A percentile compares a stretch with the other conserved stretches of the same genome.
Conservation (phyloP, 2,329 filamentous ascomycete genomes). For the Zarea fungicola region DNA sequence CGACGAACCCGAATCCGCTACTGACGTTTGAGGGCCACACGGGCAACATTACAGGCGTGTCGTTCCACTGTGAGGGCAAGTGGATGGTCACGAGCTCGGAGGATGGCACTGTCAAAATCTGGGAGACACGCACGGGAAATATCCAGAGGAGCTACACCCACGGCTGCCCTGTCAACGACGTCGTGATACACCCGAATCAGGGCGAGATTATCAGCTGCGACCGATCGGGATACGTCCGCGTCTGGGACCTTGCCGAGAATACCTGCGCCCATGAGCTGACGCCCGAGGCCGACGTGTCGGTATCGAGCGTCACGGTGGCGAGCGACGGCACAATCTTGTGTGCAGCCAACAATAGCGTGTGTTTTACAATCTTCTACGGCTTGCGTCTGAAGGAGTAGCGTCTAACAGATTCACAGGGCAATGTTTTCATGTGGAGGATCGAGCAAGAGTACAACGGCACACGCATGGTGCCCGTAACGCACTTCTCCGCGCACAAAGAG, state of each 20-base stretch:
- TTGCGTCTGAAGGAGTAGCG: no score
- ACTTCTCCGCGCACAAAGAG: constrained; percentile 84
- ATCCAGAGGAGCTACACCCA: constrained; percentile 93
- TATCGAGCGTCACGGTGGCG: constrained; percentile 92
- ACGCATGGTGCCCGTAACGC: constrained; percentile 77
- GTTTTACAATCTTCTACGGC: no score
- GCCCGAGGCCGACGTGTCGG: constrained; percentile 89
- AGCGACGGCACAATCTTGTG: constrained; percentile 90
- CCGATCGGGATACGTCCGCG: constrained; percentile 81
- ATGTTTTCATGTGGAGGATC: constrained; percentile 96
- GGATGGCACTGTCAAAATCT: constrained; percentile 94
- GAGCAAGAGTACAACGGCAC: constrained; percentile 78
- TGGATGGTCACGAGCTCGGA: constrained; percentile 99
- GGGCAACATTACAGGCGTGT: constrained; percentile 91
- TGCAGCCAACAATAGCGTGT: constrained; percentile 83
- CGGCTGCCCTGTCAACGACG: constrained; percentile 85
- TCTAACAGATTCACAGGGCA: constrained; percentile 56
- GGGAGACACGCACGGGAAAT: constrained; percentile 81
- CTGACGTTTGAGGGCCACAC: constrained; percentile 95
- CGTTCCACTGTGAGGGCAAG: constrained; percentile 97
- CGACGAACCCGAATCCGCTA: constrained; percentile 89
- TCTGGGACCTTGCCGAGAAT: constrained; percentile 97
- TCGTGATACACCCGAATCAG: constrained; percentile 99
- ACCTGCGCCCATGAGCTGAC: constrained; percentile 95
- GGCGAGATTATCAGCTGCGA: constrained; percentile 97